Percentiles rank a stretch among this genome's conserved stretches.
These are phyloP conservation scores for Lolium perenne DNA, from an alignment of 176 grass and related monocot species.

Conservation along the genomic window DNA sequence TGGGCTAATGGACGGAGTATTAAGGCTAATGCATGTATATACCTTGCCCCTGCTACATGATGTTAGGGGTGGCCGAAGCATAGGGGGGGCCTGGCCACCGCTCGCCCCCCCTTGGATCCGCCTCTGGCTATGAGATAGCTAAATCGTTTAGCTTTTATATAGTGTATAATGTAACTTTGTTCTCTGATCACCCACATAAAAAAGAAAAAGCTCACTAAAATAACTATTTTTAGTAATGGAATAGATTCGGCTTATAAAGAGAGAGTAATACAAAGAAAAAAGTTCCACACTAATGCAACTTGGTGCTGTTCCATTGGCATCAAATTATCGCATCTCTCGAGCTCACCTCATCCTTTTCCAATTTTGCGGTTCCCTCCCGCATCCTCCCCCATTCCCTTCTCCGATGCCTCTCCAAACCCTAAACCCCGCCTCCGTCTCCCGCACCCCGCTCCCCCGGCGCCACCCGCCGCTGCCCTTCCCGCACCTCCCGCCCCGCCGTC, in stretches of 20 bases:
- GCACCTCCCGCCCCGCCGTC: slow-evolving; percentile 19
- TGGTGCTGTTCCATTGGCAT: slow-evolving; percentile 5
- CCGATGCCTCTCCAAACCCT: slow-evolving; percentile 67
- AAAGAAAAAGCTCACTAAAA: too few species aligned
- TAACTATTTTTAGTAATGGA: too few species aligned
- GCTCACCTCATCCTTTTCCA: slow-evolving; percentile 2
- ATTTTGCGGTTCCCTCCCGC: slow-evolving; percentile 32
- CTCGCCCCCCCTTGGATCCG: too few species aligned
- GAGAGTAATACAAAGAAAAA: not conserved
- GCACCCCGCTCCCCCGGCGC: slow-evolving; percentile 23
- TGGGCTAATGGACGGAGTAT: too few species aligned
- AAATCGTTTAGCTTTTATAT: too few species aligned
- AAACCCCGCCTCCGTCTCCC: slow-evolving; percentile 52
- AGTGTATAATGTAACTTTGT: too few species aligned
- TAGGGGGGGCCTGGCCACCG: too few species aligned
- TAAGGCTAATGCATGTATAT: too few species aligned
- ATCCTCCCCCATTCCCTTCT: not conserved
- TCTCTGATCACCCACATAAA: too few species aligned
- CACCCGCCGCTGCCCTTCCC: slow-evolving; percentile 21
- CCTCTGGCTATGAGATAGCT: too few species aligned
- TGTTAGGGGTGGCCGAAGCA: too few species aligned
- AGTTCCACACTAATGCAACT: not conserved
- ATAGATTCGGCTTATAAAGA: not conserved
- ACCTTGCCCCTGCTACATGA: too few species aligned
- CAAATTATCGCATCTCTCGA: not conserved